phyloP scores from a whole-genome alignment of 495 filamentous ascomycete genomes.

The Aspergillus haitiensis region DNA sequence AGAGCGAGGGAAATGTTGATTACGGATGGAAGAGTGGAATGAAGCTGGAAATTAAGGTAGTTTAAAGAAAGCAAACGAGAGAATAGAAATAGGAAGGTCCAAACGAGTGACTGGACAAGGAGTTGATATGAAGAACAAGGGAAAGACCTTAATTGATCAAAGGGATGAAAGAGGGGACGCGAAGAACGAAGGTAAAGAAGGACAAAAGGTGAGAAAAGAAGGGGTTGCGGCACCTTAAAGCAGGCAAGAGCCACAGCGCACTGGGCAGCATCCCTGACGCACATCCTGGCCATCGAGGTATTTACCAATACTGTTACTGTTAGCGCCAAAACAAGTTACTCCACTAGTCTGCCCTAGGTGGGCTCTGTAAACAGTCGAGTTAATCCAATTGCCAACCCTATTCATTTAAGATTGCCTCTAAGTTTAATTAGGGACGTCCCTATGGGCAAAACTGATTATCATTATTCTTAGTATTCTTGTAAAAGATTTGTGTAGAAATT shows the following conservation, averaged over 20 bases:
- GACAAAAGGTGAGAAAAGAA: slow-evolving; percentile 23
- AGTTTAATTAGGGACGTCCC: too few species aligned
- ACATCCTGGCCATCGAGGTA: neutral
- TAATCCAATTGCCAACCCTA: too few species aligned
- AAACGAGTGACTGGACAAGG: slow-evolving; percentile 29
- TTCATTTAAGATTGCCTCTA: too few species aligned
- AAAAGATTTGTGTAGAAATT: too few species aligned
- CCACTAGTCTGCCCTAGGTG: neutral
- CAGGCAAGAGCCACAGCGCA: neutral
- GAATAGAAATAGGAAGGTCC: slow-evolving; percentile 17
- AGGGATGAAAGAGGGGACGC: slow-evolving; percentile 19
- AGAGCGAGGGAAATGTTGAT: neutral
- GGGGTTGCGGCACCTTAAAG: slow-evolving; percentile 18
- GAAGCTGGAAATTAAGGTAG: neutral
- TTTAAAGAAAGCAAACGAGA: slow-evolving; percentile 5
- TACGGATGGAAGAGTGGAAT: neutral
- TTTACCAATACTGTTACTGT: slow-evolving; percentile 2
- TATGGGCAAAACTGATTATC: too few species aligned
- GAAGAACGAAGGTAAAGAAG: neutral
- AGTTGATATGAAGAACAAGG: slow-evolving; percentile 22
- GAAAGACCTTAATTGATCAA: slow-evolving; percentile 13
- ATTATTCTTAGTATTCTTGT: too few species aligned
- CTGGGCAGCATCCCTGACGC: neutral
- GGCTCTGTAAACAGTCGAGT: too few species aligned
- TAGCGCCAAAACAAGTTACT: neutral